Evolutionary conservation across 768 basidiomycete genomes (phyloP).

Genomic region (Tricholoma saponaceum): DNA sequence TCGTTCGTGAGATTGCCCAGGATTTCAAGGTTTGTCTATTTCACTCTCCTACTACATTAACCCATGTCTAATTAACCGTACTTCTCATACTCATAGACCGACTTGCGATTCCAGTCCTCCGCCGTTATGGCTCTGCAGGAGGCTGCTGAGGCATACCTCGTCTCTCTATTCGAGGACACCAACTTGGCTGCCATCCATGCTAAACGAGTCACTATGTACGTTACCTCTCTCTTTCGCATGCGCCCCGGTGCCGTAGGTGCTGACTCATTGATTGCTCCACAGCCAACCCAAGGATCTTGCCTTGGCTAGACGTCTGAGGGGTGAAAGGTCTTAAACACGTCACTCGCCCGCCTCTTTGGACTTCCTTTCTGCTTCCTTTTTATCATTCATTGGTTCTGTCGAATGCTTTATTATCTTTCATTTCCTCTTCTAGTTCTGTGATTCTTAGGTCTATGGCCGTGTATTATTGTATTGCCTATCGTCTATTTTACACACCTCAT

Average conservation of each 20-base stretch:
- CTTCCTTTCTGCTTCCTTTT: background rate
- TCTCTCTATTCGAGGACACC: slow-evolving; percentile 84
- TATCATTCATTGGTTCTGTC: background rate
- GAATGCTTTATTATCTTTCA: background rate
- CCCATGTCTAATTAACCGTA: slow-evolving; percentile 6
- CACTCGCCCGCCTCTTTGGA: background rate
- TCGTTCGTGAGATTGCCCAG: slow-evolving; percentile 96
- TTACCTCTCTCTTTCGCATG: slow-evolving; percentile 5
- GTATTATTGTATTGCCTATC: slow-evolving; percentile 3
- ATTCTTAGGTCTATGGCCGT: slow-evolving; percentile 1
- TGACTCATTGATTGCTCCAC: slow-evolving; percentile 18
- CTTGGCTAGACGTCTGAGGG: slow-evolving; percentile 80
- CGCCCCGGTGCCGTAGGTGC: background rate
- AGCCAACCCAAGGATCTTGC: slow-evolving; percentile 90
- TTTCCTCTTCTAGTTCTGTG: slow-evolving; percentile 2
- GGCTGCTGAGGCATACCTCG: slow-evolving; percentile 86
- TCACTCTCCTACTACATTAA: background rate
- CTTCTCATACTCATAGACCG: slow-evolving; percentile 52
- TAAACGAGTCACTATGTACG: slow-evolving; percentile 71
- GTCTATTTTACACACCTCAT: background rate
- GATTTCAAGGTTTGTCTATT: slow-evolving; percentile 76
- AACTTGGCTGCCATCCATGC: slow-evolving; percentile 91
- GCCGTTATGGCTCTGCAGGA: slow-evolving; percentile 94
- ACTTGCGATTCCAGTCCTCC: slow-evolving; percentile 93
- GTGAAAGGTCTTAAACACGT: slow-evolving; percentile 67